Conservation (phyloP, 768 basidiomycete species). For the Suillus tomentosus region DNA sequence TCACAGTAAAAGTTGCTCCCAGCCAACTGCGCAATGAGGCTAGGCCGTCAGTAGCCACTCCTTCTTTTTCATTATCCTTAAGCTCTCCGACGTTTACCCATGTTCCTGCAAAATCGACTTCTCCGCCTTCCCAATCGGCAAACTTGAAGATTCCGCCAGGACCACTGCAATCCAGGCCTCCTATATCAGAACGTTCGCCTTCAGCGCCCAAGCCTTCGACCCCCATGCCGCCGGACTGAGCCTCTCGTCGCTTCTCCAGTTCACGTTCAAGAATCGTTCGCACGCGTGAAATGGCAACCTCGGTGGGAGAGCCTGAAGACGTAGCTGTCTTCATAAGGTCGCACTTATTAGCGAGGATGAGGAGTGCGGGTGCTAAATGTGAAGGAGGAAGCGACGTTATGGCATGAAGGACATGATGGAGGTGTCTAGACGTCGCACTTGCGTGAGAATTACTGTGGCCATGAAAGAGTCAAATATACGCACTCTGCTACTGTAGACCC, state of each 20-base stretch:
- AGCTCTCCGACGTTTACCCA: slow-evolving; percentile 42
- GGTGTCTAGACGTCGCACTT: slow-evolving; percentile 49
- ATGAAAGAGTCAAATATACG: slow-evolving; percentile 30
- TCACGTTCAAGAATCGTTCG: slow-evolving; percentile 82
- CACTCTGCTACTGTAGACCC: slow-evolving; percentile 79
- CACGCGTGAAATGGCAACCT: slow-evolving; percentile 70
- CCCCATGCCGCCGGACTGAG: slow-evolving; percentile 65
- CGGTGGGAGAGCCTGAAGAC: slow-evolving; percentile 34
- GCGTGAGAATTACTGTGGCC: slow-evolving; percentile 6
- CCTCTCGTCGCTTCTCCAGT: slow-evolving; percentile 71
- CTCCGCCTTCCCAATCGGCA: slow-evolving; percentile 82
- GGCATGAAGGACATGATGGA: slow-evolving; percentile 71
- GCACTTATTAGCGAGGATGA: slow-evolving; percentile 76
- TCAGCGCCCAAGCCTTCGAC: slow-evolving; percentile 77
- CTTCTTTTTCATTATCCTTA: slow-evolving; percentile 43
- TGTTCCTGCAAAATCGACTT: slow-evolving; percentile 66
- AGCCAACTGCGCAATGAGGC: slow-evolving; percentile 50
- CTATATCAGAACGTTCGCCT: slow-evolving; percentile 63
- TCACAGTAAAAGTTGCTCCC: slow-evolving; percentile 41
- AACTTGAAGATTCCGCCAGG: slow-evolving; percentile 66
- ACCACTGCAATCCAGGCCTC: slow-evolving; percentile 71
- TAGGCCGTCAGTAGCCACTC: slow-evolving; percentile 39
- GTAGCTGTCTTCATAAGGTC: slow-evolving; percentile 61
- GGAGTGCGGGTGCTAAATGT: slow-evolving; percentile 55
- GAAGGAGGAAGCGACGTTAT: slow-evolving; percentile 76